phyloP scores from a whole-genome alignment of 2,329 filamentous ascomycete genomes.

The Fusarium ambrosium region DNA sequence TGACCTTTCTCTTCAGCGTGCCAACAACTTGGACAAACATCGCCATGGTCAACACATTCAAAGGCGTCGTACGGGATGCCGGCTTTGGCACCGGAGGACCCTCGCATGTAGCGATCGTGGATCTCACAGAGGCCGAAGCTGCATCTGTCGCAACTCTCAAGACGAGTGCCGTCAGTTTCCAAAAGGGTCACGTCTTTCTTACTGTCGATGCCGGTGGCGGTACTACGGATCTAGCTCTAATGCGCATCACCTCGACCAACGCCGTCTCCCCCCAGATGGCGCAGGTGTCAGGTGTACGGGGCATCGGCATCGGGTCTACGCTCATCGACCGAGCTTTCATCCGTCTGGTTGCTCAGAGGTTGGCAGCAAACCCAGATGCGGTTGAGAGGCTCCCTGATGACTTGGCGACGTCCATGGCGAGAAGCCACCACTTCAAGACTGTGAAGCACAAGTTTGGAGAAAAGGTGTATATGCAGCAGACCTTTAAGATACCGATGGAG shows the following conservation, averaged over 20 bases:
- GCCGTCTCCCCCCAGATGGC: background rate
- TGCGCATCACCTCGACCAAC: background rate
- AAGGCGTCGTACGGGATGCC: background rate
- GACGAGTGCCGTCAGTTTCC: background rate
- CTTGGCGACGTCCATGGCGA: slow-evolving; percentile 52
- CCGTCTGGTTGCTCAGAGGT: slow-evolving; percentile 52
- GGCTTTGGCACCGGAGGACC: background rate
- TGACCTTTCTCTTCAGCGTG: background rate
- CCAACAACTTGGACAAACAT: background rate
- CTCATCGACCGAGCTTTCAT: slow-evolving; percentile 60
- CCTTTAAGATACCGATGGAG: slow-evolving; percentile 58
- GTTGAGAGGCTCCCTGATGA: slow-evolving; percentile 55
- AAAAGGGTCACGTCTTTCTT: background rate
- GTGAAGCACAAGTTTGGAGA: slow-evolving; percentile 31
- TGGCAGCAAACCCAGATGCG: slow-evolving; percentile 53
- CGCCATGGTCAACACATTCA: slow-evolving; percentile 1
- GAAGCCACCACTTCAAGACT: slow-evolving; percentile 53
- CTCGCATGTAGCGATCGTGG: background rate
- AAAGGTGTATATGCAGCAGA: slow-evolving; percentile 54
- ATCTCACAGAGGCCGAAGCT: background rate
- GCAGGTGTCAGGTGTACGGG: background rate
- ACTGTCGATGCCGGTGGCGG: background rate
- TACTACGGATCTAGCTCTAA: background rate
- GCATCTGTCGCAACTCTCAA: background rate
- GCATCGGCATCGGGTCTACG: slow-evolving; percentile 57